phyloP scores from a whole-genome alignment of 371 early-diverging fungal genomes.

The Lichtheimia hyalospora region DNA sequence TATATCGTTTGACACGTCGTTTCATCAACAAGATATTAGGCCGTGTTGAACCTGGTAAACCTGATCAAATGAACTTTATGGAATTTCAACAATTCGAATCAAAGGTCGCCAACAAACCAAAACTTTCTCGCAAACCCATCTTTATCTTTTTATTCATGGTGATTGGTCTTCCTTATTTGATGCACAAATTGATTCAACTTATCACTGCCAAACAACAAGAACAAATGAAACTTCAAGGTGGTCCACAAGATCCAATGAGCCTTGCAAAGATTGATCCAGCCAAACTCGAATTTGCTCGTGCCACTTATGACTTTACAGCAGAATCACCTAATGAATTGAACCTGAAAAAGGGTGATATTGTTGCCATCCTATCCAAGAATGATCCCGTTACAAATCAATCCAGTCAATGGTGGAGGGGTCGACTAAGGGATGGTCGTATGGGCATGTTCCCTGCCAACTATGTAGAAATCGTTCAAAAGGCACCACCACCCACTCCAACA shows the following conservation, averaged over 20 bases:
- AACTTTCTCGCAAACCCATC: conserved; percentile 69
- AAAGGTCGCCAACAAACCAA: conserved; percentile 16
- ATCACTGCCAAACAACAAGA: conserved; percentile 35
- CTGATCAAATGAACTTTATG: conserved; percentile 60
- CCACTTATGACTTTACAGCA: conserved; percentile 82
- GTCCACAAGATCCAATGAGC: conserved; percentile 3
- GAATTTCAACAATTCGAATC: conserved; percentile 70
- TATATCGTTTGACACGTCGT: conserved; percentile 64
- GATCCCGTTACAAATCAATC: conserved; percentile 79
- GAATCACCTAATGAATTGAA: conserved; percentile 78
- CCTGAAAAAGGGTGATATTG: conserved; percentile 81
- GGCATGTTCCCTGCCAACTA: conserved; percentile 93
- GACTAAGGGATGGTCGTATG: conserved; percentile 75
- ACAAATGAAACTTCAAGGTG: conserved; percentile 26
- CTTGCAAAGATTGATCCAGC: conserved; percentile 17
- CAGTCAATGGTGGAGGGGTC: conserved; percentile 92
- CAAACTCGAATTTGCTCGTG: conserved; percentile 82
- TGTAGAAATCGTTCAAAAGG: conserved; percentile 48
- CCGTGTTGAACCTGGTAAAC: conserved; percentile 38
- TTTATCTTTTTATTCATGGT: conserved; percentile 82
- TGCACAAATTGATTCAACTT: conserved; percentile 84
- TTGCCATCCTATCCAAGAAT: conserved; percentile 78
- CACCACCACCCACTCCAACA: neutral
- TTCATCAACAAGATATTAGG: conserved; percentile 10
- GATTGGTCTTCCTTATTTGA: conserved; percentile 90